These are phyloP conservation scores for Penicillium griseofulvum DNA, from an alignment of 2,329 filamentous ascomycete genomes.

Conservation along the genomic window DNA sequence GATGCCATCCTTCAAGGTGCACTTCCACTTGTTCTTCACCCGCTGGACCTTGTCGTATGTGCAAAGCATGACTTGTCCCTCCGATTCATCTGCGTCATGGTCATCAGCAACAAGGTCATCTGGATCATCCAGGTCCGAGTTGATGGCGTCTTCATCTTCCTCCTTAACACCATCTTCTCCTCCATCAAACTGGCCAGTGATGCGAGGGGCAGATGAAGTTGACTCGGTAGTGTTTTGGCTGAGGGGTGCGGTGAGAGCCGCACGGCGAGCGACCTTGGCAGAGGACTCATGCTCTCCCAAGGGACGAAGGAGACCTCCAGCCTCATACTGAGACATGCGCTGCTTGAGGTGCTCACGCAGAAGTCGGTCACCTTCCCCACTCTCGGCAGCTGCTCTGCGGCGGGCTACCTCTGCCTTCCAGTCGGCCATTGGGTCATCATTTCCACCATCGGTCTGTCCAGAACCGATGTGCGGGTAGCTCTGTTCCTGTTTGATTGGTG, in stretches of 20 bases:
- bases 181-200: slow-evolving; percentile 57
- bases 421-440: slow-evolving; percentile 52
- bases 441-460: slow-evolving; percentile 73
- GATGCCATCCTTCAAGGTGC: slow-evolving; percentile 93
- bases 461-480: slow-evolving; percentile 44
- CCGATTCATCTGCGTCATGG: slow-evolving; percentile 80
- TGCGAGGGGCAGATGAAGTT: slow-evolving; percentile 12
- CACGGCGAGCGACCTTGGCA: slow-evolving; percentile 41
- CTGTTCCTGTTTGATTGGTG: slow-evolving; percentile 43
- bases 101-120: slow-evolving; percentile 82
- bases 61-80: slow-evolving; percentile 92
- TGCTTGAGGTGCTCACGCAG: slow-evolving; percentile 45
- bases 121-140: slow-evolving; percentile 93
- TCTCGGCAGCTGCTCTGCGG: slow-evolving; percentile 42
- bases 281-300: slow-evolving; percentile 38
- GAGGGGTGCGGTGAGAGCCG: slow-evolving; percentile 20
- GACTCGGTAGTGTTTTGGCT: slow-evolving; percentile 1
- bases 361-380: slow-evolving; percentile 37
- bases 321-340: slow-evolving; percentile 44
- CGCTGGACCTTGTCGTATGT: slow-evolving; percentile 99
- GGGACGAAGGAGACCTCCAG: slow-evolving; percentile 46
- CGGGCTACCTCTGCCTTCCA: slow-evolving; percentile 49
- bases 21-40: slow-evolving; percentile 99
- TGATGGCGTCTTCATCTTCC: slow-evolving; percentile 92
- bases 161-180: slow-evolving; percentile 53